Base-by-base conservation (phyloP, 2,329 filamentous ascomycete species). In the Alternaria sp. region DNA sequence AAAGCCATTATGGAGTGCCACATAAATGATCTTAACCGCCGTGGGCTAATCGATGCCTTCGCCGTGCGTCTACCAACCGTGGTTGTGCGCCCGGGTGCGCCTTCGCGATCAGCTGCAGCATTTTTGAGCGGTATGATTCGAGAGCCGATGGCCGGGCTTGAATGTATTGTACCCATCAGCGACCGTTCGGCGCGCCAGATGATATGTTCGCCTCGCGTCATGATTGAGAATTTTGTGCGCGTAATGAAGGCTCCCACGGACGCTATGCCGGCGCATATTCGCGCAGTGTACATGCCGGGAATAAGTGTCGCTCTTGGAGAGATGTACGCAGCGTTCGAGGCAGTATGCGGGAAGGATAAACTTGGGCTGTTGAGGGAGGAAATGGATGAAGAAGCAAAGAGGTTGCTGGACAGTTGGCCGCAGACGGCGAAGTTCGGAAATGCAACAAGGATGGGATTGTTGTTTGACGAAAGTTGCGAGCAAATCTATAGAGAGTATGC, bases 51-150 rank as follows among this genome's bases (percentile, higher is more conserved):
- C 61, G 83, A 85, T 48, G 86, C 82, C 5, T 84, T 87, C 56
- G 80, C 80, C 6, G 79, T 86, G 57, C 84, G 87, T 0, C 86
- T 89, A 61, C 87, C 87, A 0, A 87, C 86, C 1, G 83, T 89
- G 43, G 82, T 83, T 1, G 85, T 89, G 16, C 82, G 87, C 0
- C 85, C 87, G 0, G 87, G 87, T 1, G 79, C 78, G 12, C 86
- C 87, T 0, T 84, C 85, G 3, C 82, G 81, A 1, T 86, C 86
- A 0, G 87, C 87, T 20, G 86, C 84, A 4, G 85, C 84, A 0
- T 89, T 88, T 66, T 75, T 87, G n/a, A 87, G 82, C 1, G 86
- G 86, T 16, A 87, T 89, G 78, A 85, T 89, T 59, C 82, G 87
- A 30, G 87, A 89, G 76, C 86, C 87, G 1, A 79, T 88, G 73